Base-by-base conservation (phyloP, 345 rosid genomes). In the Brassica nigra region DNA sequence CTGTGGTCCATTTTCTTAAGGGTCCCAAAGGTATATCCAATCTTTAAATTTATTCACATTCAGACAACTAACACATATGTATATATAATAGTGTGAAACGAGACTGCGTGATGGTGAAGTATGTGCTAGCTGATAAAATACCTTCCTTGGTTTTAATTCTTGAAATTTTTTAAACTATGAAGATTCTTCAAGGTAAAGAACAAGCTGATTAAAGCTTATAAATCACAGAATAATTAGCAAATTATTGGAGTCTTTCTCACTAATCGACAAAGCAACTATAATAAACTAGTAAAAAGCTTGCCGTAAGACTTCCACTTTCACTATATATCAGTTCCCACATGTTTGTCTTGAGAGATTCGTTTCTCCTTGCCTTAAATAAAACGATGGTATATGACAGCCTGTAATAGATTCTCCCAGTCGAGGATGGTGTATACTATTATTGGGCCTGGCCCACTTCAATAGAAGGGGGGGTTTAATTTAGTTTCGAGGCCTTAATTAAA, bases 1-100 rank as follows among this genome's bases (percentile, higher is more conserved):
- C 63, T 77, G 4, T 77, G 70, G 37, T 77, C 80, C 80, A 70
- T 77, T 39, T 75, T 23, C 5, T 31, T 31, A 15, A n/a, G 16
- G 27, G 59, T 14, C 64, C n/a, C 37, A 42, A 44, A 70, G 18
- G 62, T 61, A 62, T 70, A 62, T 70, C 54, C 47, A 57, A 59
- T 68, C 27, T 68, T 0, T 39, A 33, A 31, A 47, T 36, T 7
- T 34, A 12, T 75, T 42, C 12, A 54, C 78, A 36, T 66, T 66
- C 10, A 33, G 39, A 55, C 72, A 75, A 55, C 30, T 6, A 55
- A 55, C 64, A 52, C 14, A 27, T 59, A 8, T 37, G 1, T 57
- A 15, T 76, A 67, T 76, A 67, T 76, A 67, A 27, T 28, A 7
- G 14, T 54, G 44, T 66, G 37, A 23, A 76, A 16, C 8, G 16